Percentiles rank a stretch among this genome's conserved stretches.
Evolutionary conservation across 1,284 basidiomycete genomes (phyloP).

Genomic region (Polyporus tsugae): DNA sequence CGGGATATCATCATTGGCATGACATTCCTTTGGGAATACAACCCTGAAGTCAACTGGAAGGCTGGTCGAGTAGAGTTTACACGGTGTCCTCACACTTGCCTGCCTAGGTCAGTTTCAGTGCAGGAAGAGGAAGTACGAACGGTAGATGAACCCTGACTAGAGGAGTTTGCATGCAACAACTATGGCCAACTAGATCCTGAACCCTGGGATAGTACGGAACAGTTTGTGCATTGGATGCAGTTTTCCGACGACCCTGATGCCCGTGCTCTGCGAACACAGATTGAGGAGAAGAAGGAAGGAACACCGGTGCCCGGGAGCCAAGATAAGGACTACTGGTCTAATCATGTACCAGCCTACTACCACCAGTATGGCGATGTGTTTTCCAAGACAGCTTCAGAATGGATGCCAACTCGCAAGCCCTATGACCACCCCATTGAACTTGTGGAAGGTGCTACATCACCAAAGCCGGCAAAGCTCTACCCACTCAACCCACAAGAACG

Average conservation of each 20-base stretch:
- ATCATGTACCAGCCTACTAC: conserved; percentile 19
- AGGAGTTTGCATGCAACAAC: neutral
- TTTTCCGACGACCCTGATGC: neutral
- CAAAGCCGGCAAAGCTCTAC: conserved; percentile 33
- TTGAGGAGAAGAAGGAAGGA: conserved; percentile 5
- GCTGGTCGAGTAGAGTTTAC: conserved; percentile 15
- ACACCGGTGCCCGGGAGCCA: conserved; percentile 15
- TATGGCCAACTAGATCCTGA: neutral
- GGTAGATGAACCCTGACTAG: conserved; percentile 10
- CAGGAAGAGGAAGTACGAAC: neutral
- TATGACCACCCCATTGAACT: conserved; percentile 33
- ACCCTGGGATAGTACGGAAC: neutral
- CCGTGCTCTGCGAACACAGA: neutral
- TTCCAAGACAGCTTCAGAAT: conserved; percentile 22
- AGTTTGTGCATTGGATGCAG: neutral
- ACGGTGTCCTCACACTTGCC: conserved; percentile 18
- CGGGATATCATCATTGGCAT: conserved; percentile 14
- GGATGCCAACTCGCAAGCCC: conserved; percentile 22
- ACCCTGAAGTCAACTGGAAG: conserved; percentile 17
- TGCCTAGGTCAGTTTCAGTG: conserved; percentile 5
- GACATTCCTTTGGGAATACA: conserved; percentile 9
- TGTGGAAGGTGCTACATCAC: conserved; percentile 12
- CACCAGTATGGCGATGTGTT: conserved; percentile 26
- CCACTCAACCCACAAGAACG: conserved; percentile 37
- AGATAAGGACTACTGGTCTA: neutral